Base-by-base conservation (phyloP, 2,329 filamentous ascomycete genomes). In the Trichophyton rubrum region DNA sequence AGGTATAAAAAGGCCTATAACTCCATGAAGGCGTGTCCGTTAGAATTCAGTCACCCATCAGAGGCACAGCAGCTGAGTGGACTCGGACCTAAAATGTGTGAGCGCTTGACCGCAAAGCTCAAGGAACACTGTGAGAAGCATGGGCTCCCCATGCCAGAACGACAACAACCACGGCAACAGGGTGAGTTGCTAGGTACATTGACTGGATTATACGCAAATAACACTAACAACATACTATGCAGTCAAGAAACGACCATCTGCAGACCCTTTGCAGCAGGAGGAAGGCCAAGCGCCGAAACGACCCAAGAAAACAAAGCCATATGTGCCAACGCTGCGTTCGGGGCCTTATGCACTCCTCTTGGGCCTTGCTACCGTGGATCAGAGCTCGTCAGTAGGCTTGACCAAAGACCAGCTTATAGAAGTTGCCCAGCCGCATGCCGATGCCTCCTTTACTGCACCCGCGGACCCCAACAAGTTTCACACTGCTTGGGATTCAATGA, bases 401-500 rank as follows among this genome's bases (percentile, higher is more conserved):
- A 82, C 84, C 8, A 92, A 90, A 69, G 69, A 78, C 5, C 80
- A 88, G 61, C 73, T 90, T 2, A 85, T 90, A 53, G 83, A 85
- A 62, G 75, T 80, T 11, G 87, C 88, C 0, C 86, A 92, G 67
- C 82, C 82, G 5, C 78, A 88, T 69, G 89, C 85, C 67, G 87
- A 91, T 68, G 75, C 85, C 1, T 90, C 87, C 0, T 90, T 90
- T 67, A 86, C 81, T 0, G 83, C 81, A 0, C 85, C 87, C 0
- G 78, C 76, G 45, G 85, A 89, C 59, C 77, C 86, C 0, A 85
- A 79, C 9, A 87, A 85, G 61, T 88, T 82, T 67, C 88, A 89
- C 66, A 92, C 88, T 0, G 89, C 89, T 0, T 93, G 88, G 88
- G 87, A 82, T 67, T 90, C 88, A 1, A 90, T 92, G 80, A 89